Conservation (phyloP, 148 eudicot species). For the Dianthus caryophyllus region DNA sequence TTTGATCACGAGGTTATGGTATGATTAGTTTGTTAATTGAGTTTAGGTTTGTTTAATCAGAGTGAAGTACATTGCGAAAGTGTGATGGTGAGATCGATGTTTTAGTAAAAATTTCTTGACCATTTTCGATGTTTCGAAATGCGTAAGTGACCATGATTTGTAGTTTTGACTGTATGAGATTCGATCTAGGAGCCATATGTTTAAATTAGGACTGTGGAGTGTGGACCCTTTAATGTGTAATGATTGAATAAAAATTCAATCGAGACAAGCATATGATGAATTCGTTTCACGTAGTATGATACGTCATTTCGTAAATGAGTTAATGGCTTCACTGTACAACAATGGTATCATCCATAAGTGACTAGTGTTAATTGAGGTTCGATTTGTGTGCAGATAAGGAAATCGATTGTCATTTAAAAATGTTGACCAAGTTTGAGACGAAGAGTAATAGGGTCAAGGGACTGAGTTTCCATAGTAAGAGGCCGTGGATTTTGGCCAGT, state of each 20-base stretch:
- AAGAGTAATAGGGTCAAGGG: constrained; percentile 21
- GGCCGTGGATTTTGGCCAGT: constrained; percentile 20
- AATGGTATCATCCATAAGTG: neutral
- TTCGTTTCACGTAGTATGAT: no score
- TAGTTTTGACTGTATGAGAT: neutral
- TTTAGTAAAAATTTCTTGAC: neutral
- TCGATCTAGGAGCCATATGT: neutral
- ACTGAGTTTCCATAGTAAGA: constrained; percentile 19
- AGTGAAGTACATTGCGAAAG: neutral
- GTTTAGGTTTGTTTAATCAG: constrained; percentile 1
- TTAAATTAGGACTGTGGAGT: neutral
- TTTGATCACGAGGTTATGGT: neutral
- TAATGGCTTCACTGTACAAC: neutral
- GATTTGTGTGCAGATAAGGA: neutral
- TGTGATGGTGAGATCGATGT: neutral
- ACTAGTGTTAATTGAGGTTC: neutral
- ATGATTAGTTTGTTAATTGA: constrained; percentile 6
- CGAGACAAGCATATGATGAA: no score
- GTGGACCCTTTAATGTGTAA: neutral
- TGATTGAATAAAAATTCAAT: neutral
- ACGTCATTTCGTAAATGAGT: no score
- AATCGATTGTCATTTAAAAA: constrained; percentile 3
- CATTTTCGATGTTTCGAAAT: neutral
- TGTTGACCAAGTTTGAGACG: constrained; percentile 18
- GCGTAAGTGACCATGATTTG: neutral